These are phyloP conservation scores for Fusarium equiseti DNA, from an alignment of 2,329 filamentous ascomycete species.

Conservation along the genomic window DNA sequence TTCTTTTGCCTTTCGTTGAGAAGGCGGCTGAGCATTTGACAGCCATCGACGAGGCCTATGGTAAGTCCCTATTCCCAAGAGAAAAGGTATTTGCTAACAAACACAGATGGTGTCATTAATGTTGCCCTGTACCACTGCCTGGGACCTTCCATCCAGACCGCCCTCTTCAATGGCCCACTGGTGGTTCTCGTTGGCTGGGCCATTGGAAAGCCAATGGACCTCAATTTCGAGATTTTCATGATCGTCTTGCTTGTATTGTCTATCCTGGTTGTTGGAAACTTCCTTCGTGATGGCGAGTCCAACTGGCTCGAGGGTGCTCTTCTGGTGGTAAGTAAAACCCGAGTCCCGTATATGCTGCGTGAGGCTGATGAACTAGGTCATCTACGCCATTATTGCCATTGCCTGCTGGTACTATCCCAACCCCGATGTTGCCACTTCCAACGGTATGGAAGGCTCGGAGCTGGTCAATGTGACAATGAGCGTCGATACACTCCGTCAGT, in stretches of 20 bases:
- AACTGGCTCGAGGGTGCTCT: slow-evolving; percentile 82
- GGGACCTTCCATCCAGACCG: slow-evolving; percentile 80
- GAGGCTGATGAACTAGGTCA: slow-evolving; percentile 43
- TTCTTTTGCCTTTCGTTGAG: slow-evolving; percentile 75
- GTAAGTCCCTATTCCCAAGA: slow-evolving; percentile 16
- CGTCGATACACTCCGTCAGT: slow-evolving; percentile 45
- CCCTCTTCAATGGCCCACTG: slow-evolving; percentile 79
- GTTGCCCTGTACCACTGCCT: slow-evolving; percentile 79
- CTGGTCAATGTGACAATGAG: slow-evolving; percentile 50
- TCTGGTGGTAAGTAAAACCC: slow-evolving; percentile 64
- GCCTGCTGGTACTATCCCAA: slow-evolving; percentile 61
- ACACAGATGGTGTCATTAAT: slow-evolving; percentile 70
- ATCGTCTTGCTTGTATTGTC: slow-evolving; percentile 78
- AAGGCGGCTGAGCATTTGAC: slow-evolving; percentile 79
- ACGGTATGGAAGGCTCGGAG: slow-evolving; percentile 44
- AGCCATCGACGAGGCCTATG: slow-evolving; percentile 76
- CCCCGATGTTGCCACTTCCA: slow-evolving; percentile 53
- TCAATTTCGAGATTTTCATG: slow-evolving; percentile 83
- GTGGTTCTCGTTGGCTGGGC: slow-evolving; percentile 80
- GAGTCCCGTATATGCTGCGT: fast-evolving
- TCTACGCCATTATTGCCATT: slow-evolving; percentile 60
- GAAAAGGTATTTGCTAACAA: not conserved
- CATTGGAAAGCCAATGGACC: slow-evolving; percentile 71
- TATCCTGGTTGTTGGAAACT: slow-evolving; percentile 80
- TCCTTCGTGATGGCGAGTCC: slow-evolving; percentile 78